Conservation (phyloP, 2,329 filamentous ascomycete species). For the Clonostachys sp. region DNA sequence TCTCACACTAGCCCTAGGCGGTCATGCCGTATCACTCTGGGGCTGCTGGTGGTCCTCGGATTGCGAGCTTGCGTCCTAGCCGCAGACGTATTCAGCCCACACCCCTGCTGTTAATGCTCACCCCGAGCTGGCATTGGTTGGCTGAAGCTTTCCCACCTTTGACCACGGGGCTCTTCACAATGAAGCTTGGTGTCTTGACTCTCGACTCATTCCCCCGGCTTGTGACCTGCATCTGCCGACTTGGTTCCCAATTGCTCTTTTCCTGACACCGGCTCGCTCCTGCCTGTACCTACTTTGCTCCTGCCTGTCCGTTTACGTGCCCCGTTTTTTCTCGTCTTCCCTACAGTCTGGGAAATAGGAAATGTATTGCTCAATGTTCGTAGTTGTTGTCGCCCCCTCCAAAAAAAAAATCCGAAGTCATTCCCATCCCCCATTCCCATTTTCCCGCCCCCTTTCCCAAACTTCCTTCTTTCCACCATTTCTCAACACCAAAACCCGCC, state of each 20-base stretch:
- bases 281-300: neutral
- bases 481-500: slow-evolving; percentile 9
- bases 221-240: neutral
- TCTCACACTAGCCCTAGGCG: too few relatives aligned
- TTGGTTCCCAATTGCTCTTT: neutral
- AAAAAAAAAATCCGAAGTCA: slow-evolving; percentile 43
- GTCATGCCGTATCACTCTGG: too few relatives aligned
- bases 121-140: too few relatives aligned
- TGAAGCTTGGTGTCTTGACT: too few relatives aligned
- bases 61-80: too few relatives aligned
- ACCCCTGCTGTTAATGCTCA: too few relatives aligned
- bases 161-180: too few relatives aligned
- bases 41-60: too few relatives aligned
- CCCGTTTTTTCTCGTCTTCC: slow-evolving; percentile 40
- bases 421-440: slow-evolving; percentile 28
- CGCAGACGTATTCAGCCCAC: too few relatives aligned
- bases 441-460: slow-evolving; percentile 11
- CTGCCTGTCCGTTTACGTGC: slow-evolving; percentile 7
- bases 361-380: slow-evolving; percentile 24
- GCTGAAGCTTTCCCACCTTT: too few relatives aligned
- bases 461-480: slow-evolving; percentile 27
- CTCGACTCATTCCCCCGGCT: too few relatives aligned
- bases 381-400: slow-evolving; percentile 11
- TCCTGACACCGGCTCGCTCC: neutral
- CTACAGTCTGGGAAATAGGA: slow-evolving; percentile 36